These are phyloP conservation scores for Nannochloropsis granulata DNA, from an alignment of 108 stramenopile species.

Conservation along the genomic window DNA sequence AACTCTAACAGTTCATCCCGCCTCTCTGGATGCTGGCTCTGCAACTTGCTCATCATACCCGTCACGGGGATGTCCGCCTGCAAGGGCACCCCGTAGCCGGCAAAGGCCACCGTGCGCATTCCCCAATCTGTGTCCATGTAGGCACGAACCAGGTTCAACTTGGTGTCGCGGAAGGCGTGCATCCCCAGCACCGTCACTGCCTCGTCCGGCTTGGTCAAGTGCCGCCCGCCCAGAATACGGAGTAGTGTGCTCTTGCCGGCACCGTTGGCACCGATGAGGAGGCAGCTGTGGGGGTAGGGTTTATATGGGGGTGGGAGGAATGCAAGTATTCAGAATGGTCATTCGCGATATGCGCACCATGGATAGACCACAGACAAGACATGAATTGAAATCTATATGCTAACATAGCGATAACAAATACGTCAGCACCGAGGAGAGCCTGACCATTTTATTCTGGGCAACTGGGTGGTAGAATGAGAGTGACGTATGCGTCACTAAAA, in stretches of 20 bases:
- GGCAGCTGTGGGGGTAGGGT: not conserved
- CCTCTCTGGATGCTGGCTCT: conserved; percentile 80
- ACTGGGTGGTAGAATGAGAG: not conserved
- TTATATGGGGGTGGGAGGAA: too few species aligned
- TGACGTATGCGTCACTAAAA: not conserved
- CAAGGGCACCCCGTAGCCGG: conserved; percentile 41
- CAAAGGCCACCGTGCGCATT: conserved; percentile 92
- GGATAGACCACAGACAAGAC: too few species aligned
- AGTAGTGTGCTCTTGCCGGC: conserved; percentile 82
- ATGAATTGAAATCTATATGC: too few species aligned
- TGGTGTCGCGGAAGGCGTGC: conserved; percentile 83
- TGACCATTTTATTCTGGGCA: too few species aligned
- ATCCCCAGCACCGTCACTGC: conserved; percentile 61
- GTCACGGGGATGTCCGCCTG: conserved; percentile 79
- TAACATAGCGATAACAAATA: too few species aligned
- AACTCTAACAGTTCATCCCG: conserved; percentile 80
- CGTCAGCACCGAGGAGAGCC: too few species aligned
- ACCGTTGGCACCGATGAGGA: conserved; percentile 28
- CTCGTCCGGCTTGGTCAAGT: conserved; percentile 55
- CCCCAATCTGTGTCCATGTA: conserved; percentile 94
- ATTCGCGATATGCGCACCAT: too few species aligned
- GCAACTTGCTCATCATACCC: conserved; percentile 87
- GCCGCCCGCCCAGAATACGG: conserved; percentile 71
- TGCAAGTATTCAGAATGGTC: too few species aligned
- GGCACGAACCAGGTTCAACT: conserved; percentile 71